Conservation (phyloP, 2,329 filamentous ascomycete species). For the Dactylellina sp. region DNA sequence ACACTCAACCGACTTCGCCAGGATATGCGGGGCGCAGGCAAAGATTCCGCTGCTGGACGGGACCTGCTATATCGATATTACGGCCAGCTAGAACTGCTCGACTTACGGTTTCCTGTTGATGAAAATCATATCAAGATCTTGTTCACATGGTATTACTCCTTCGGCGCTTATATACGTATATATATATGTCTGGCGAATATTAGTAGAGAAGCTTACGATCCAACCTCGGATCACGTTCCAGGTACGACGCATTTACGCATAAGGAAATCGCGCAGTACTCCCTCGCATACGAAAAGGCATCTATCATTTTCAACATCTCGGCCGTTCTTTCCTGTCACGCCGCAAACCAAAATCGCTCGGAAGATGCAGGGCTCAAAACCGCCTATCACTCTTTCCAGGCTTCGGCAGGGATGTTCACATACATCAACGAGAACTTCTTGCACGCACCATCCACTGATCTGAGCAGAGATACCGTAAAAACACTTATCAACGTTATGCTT, state of each 20-base stretch:
- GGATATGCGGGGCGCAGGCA: constrained; percentile 97
- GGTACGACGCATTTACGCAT: constrained; percentile 99
- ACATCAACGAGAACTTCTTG: constrained; percentile 99
- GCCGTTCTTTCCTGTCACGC: constrained; percentile 96
- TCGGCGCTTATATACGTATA: constrained; percentile 22
- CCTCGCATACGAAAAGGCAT: constrained; percentile 96
- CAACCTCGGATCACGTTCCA: constrained; percentile 63
- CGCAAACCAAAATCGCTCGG: constrained; percentile 87
- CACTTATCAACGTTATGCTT: constrained; percentile 89
- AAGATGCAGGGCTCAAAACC: constrained; percentile 92
- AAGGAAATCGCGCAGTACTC: constrained; percentile 98
- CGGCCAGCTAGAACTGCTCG: constrained; percentile 92
- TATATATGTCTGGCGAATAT: background rate
- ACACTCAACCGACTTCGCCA: constrained; percentile 94
- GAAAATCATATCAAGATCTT: constrained; percentile 99
- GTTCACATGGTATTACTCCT: constrained; percentile 83
- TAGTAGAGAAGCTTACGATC: constrained; percentile 58
- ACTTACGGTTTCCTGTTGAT: constrained; percentile 94
- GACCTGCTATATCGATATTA: constrained; percentile 98
- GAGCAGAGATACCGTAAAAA: constrained; percentile 94
- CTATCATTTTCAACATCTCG: constrained; percentile 99
- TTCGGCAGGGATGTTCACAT: constrained; percentile 98
- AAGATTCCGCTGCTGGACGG: constrained; percentile 91
- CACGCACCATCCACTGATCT: constrained; percentile 97
- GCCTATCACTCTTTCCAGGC: constrained; percentile 99